Evolutionary conservation across 768 basidiomycete species (phyloP).

Genomic region (Zangia roseola): DNA sequence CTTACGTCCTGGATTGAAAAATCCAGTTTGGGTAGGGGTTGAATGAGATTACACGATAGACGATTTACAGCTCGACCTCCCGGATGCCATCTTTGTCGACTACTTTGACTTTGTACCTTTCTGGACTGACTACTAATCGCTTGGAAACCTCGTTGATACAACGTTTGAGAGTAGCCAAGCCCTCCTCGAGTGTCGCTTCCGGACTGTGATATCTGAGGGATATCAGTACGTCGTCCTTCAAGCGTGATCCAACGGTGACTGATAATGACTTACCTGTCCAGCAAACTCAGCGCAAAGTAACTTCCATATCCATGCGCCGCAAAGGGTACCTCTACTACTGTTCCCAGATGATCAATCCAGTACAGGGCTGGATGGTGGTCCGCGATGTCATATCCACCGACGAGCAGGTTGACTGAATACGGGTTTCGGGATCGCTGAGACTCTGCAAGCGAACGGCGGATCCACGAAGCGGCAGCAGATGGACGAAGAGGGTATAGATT

Average conservation of each 20-base stretch:
- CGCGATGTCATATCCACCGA: slow-evolving; percentile 90
- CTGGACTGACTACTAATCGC: slow-evolving; percentile 75
- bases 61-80: slow-evolving; percentile 68
- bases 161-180: slow-evolving; percentile 75
- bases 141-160: slow-evolving; percentile 89
- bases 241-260: neutral
- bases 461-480: slow-evolving; percentile 91
- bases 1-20: slow-evolving; percentile 19
- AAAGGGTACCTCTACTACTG: slow-evolving; percentile 84
- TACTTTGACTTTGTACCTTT: slow-evolving; percentile 84
- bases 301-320: slow-evolving; percentile 94
- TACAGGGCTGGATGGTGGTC: slow-evolving; percentile 73
- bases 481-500: slow-evolving; percentile 89
- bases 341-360: slow-evolving; percentile 97
- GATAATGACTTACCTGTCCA: slow-evolving; percentile 66
- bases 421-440: slow-evolving; percentile 85
- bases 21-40: neutral
- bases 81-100: slow-evolving; percentile 91
- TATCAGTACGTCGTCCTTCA: neutral
- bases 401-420: slow-evolving; percentile 88
- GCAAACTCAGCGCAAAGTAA: slow-evolving; percentile 88
- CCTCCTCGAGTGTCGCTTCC: slow-evolving; percentile 81
- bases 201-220: slow-evolving; percentile 82
- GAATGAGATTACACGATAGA: slow-evolving; percentile 5
- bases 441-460: slow-evolving; percentile 85